These are phyloP conservation scores for Suillus ampliporus DNA, from an alignment of 768 basidiomycete species.

Conservation along the genomic window DNA sequence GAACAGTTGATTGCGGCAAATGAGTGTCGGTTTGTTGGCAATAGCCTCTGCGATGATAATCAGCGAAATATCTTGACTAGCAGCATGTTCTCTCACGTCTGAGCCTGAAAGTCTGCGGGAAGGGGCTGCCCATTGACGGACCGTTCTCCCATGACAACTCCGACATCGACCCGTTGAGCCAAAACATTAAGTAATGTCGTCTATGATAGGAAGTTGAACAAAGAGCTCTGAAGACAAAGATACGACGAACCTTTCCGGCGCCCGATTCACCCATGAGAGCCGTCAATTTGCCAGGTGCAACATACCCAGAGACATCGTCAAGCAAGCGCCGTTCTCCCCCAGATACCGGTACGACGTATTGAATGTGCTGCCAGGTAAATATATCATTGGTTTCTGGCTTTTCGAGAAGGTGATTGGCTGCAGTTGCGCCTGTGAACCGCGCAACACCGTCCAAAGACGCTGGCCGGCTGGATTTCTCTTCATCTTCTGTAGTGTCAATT, in stretches of 20 bases:
- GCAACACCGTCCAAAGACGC: neutral
- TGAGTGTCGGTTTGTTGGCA: constrained; percentile 89
- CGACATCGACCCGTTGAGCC: constrained; percentile 53
- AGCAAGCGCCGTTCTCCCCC: constrained; percentile 48
- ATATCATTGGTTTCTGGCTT: constrained; percentile 45
- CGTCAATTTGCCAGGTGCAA: constrained; percentile 55
- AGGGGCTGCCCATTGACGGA: constrained; percentile 60
- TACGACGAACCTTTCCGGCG: constrained; percentile 32
- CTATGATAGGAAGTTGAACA: constrained; percentile 27
- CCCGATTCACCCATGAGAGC: constrained; percentile 56
- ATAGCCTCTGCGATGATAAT: constrained; percentile 57
- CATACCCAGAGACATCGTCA: constrained; percentile 53
- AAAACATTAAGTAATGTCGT: constrained; percentile 66
- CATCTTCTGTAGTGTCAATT: constrained; percentile 17
- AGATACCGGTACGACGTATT: constrained; percentile 61
- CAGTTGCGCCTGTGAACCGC: neutral
- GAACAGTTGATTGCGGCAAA: constrained; percentile 73
- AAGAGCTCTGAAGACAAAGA: neutral
- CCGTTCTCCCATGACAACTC: constrained; percentile 55
- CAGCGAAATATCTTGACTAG: neutral
- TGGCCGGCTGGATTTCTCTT: constrained; percentile 19
- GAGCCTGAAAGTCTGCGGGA: constrained; percentile 65
- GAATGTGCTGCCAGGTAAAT: constrained; percentile 80
- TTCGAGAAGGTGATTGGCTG: constrained; percentile 41
- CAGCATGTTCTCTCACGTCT: constrained; percentile 47